A percentile compares a stretch with the other conserved stretches of the same genome.
Evolutionary conservation across 2,329 filamentous ascomycete species (phyloP).

Genomic region (Tolypocladium guangdongense): DNA sequence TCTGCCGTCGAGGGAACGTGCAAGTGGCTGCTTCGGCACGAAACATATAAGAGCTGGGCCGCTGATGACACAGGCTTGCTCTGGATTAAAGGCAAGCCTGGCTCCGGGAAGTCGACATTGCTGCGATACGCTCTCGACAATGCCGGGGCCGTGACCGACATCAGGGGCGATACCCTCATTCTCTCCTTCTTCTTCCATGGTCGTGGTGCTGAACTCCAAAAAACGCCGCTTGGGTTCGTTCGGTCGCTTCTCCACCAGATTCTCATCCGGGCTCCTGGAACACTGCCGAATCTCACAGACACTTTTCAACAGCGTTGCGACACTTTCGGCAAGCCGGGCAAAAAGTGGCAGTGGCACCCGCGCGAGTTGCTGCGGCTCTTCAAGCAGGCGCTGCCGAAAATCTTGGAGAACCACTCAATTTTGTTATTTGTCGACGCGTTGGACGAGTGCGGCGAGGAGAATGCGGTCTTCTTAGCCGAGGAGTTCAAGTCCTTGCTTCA

Average conservation of each 20-base stretch:
- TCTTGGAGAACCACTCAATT: slow-evolving; percentile 10
- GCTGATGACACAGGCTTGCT: slow-evolving; percentile 11
- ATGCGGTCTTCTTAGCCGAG: slow-evolving; percentile 9
- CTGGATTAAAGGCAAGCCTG: slow-evolving; percentile 29
- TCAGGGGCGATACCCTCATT: background rate
- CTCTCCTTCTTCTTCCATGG: slow-evolving; percentile 24
- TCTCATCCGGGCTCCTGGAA: slow-evolving; percentile 12
- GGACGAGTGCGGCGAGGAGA: slow-evolving; percentile 19
- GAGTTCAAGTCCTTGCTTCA: slow-evolving; percentile 8
- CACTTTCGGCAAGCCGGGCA: slow-evolving; percentile 3
- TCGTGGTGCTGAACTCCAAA: slow-evolving; percentile 20
- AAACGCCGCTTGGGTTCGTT: slow-evolving; percentile 20
- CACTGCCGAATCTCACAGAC: slow-evolving; percentile 8
- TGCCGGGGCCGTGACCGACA: background rate
- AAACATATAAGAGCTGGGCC: slow-evolving; percentile 13
- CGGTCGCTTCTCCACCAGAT: slow-evolving; percentile 23
- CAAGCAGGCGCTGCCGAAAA: slow-evolving; percentile 7
- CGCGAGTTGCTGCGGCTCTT: slow-evolving; percentile 12
- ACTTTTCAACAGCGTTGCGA: slow-evolving; percentile 5
- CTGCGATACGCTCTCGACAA: slow-evolving; percentile 19
- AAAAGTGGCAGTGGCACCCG: slow-evolving; percentile 16
- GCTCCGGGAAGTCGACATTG: slow-evolving; percentile 28
- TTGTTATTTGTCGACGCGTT: slow-evolving; percentile 23
- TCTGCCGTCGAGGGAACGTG: slow-evolving; percentile 15
- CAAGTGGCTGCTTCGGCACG: slow-evolving; percentile 19